These are phyloP conservation scores for Fraxinus albicans DNA, from an alignment of 305 asterid species.

Conservation along the genomic window DNA sequence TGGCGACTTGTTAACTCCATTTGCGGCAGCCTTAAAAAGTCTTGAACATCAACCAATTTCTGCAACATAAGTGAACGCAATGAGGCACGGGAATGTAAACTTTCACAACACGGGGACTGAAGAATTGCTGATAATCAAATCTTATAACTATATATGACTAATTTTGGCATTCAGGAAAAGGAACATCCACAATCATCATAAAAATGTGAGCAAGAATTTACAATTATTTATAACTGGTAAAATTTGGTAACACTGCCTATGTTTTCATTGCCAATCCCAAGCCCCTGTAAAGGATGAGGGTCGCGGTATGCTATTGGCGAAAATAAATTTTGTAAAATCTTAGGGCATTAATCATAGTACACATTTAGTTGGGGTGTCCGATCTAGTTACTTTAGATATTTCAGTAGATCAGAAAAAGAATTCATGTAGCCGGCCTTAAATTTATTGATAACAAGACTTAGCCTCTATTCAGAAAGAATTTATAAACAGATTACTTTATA, in stretches of 20 bases:
- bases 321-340: not conserved
- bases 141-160: not conserved
- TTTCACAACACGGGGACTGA: not conserved
- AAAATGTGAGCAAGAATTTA: not conserved
- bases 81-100: not conserved
- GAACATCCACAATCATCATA: not conserved
- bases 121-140: not conserved
- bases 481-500: not conserved
- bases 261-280: not conserved
- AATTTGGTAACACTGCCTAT: not conserved
- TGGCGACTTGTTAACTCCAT: slow-evolving; percentile 67
- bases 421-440: not conserved
- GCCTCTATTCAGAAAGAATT: not conserved
- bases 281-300: not conserved
- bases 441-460: not conserved
- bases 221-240: not conserved
- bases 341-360: not conserved
- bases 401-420: not conserved
- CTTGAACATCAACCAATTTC: slow-evolving; percentile 62
- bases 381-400: not conserved
- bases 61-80: slow-evolving; percentile 25
- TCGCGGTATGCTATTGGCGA: not conserved
- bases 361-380: not conserved
- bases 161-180: not conserved
- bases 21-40: slow-evolving; percentile 62